A percentile compares a stretch with the other conserved stretches of the same genome.
These are phyloP conservation scores for Colletotrichum horii DNA, from an alignment of 2,329 filamentous ascomycete genomes.

Conservation along the genomic window DNA sequence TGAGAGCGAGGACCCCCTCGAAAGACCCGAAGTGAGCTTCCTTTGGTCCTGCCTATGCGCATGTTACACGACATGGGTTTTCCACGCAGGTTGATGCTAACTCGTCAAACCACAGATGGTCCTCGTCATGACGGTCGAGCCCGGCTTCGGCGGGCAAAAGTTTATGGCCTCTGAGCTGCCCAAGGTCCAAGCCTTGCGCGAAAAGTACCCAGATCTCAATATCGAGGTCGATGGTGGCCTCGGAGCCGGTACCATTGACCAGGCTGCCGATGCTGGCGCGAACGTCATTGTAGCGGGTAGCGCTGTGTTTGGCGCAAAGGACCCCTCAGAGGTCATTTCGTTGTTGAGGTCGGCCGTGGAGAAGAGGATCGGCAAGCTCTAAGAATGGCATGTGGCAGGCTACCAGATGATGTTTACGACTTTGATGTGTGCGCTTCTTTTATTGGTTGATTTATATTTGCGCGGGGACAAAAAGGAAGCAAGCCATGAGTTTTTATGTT, in stretches of 20 bases:
- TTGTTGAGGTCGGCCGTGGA: slow-evolving; percentile 82
- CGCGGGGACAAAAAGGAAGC: neutral
- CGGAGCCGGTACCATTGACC: slow-evolving; percentile 86
- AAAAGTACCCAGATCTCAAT: slow-evolving; percentile 88
- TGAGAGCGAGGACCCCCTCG: slow-evolving; percentile 72
- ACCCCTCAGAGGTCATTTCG: slow-evolving; percentile 86
- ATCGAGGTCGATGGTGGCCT: slow-evolving; percentile 97
- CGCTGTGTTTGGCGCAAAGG: slow-evolving; percentile 91
- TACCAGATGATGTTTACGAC: slow-evolving; percentile 2
- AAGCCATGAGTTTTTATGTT: slow-evolving; percentile 10
- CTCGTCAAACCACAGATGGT: slow-evolving; percentile 77
- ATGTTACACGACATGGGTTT: neutral
- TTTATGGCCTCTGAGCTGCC: slow-evolving; percentile 97
- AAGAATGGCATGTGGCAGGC: neutral
- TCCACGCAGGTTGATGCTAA: neutral
- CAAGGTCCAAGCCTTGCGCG: slow-evolving; percentile 85
- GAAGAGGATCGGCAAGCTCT: slow-evolving; percentile 50
- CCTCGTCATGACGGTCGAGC: slow-evolving; percentile 96
- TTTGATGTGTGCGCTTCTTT: neutral
- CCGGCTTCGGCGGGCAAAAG: slow-evolving; percentile 96
- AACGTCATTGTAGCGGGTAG: slow-evolving; percentile 98
- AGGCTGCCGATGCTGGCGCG: slow-evolving; percentile 92
- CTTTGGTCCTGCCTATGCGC: slow-evolving; percentile 4
- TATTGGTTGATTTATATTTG: neutral
- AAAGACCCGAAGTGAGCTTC: slow-evolving; percentile 83